phyloP scores from a whole-genome alignment of 257 asterid species.

The Schizonepeta tenuifolia region DNA sequence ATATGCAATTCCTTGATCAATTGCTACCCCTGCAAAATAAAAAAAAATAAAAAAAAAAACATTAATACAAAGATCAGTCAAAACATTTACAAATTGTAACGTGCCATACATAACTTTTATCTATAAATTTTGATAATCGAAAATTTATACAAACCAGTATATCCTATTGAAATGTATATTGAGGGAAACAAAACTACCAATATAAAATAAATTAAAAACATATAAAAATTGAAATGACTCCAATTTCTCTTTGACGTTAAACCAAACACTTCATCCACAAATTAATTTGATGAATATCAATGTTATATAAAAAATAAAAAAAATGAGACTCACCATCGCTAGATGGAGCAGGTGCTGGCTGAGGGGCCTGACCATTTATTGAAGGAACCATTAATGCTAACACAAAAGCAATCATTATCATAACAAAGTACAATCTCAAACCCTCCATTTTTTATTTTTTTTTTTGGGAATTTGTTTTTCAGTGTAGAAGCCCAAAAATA shows the following conservation, averaged over 20 bases:
- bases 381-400: slow-evolving; percentile 52
- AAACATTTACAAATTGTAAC: neutral
- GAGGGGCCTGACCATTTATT: slow-evolving; percentile 50
- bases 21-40: slow-evolving; percentile 58
- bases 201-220: neutral
- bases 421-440: slow-evolving; percentile 44
- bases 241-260: neutral
- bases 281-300: neutral
- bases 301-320: neutral
- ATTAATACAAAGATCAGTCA: neutral
- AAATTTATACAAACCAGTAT: neutral
- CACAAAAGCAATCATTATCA: slow-evolving; percentile 46
- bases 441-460: slow-evolving; percentile 58
- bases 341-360: slow-evolving; percentile 70
- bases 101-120: too few relatives aligned
- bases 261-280: neutral
- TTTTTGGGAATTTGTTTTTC: neutral
- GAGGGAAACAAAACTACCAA: neutral
- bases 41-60: neutral
- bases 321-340: slow-evolving; percentile 52
- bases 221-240: neutral
- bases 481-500: neutral
- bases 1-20: slow-evolving; percentile 83
- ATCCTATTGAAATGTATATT: too few relatives aligned
- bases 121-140: neutral